Evolutionary conservation across 257 asterid genomes (phyloP), one percentile per base, ranked within the genome.

Genomic region (Plantago elongata): DNA sequence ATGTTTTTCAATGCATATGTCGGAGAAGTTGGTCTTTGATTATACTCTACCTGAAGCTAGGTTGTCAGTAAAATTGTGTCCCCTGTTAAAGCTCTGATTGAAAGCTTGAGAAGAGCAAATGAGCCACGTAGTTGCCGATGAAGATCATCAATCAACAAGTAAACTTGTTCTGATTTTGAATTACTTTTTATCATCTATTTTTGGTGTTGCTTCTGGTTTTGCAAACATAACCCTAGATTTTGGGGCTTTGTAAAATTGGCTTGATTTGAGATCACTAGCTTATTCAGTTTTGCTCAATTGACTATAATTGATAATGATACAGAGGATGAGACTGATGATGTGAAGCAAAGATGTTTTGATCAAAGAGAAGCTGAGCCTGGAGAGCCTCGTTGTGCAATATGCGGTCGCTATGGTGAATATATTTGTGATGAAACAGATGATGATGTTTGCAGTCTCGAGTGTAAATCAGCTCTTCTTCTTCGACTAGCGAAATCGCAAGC

Each of bases 371-470:
- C 95, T 66, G 56, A 79, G 55, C 77, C 86, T 0, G 96, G 91
- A 48, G 98, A 91, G 54, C 94, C 94, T 55, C 74, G 54, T 46
- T 91, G 98, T 63, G 66, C 71, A 43, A 69, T 88, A 61, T 91
- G 98, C 60, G 93, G 95, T 55, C 88, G 97, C 42, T 91, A 83
- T 51, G 98, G 98, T 54, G 98, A 91, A 78, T 91, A 91, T 70
- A 83, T 91, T 60, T 91, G 98, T 62, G 90, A 88, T 46, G 90
- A 88, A 68, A 88, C 96, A 13, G 88, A 90, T 61, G 96, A 88
- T 73, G 98, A 88, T 69, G 44, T 90, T 60, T 90, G 98, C 77
- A 88, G 98, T 65, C 68, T 86, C 37, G 97, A 91, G 68, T 91
- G 98, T 71, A 91, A 91, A 63, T 60, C 59, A 45, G 68, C 71